Percentiles rank a stretch among this genome's conserved stretches.
Conservation (phyloP, 768 basidiomycete genomes). For the Scleroderma citrinum region DNA sequence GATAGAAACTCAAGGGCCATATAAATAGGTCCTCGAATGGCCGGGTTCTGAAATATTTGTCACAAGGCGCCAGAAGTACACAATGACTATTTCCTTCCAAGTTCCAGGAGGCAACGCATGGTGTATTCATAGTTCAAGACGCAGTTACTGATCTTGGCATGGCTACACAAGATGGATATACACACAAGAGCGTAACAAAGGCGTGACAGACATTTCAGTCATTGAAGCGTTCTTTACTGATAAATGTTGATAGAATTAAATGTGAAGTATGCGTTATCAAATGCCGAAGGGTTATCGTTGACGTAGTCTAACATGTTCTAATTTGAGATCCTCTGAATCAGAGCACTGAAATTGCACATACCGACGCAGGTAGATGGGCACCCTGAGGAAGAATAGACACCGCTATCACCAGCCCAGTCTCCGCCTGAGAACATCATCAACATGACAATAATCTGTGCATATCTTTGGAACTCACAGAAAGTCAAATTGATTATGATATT, state of each 20-base stretch:
- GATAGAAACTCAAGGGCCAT: too few species aligned
- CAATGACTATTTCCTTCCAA: too few species aligned
- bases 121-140: too few species aligned
- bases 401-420: constrained; percentile 23
- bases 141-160: too few species aligned
- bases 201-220: too few species aligned
- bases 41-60: too few species aligned
- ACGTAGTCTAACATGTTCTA: constrained; percentile 17
- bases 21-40: too few species aligned
- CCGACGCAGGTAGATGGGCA: constrained; percentile 25
- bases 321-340: neutral
- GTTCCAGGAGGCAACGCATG: too few species aligned
- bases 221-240: constrained; percentile 9
- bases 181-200: too few species aligned
- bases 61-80: too few species aligned
- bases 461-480: constrained; percentile 10
- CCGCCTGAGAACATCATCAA: constrained; percentile 16
- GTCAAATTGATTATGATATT: constrained; percentile 55
- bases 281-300: constrained; percentile 29
- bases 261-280: constrained; percentile 35
- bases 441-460: constrained; percentile 2
- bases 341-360: constrained; percentile 5
- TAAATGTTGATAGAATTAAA: constrained; percentile 33
- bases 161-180: too few species aligned
- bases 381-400: constrained; percentile 10